phyloP scores from a whole-genome alignment of 768 basidiomycete genomes.

The Suillus placidus region DNA sequence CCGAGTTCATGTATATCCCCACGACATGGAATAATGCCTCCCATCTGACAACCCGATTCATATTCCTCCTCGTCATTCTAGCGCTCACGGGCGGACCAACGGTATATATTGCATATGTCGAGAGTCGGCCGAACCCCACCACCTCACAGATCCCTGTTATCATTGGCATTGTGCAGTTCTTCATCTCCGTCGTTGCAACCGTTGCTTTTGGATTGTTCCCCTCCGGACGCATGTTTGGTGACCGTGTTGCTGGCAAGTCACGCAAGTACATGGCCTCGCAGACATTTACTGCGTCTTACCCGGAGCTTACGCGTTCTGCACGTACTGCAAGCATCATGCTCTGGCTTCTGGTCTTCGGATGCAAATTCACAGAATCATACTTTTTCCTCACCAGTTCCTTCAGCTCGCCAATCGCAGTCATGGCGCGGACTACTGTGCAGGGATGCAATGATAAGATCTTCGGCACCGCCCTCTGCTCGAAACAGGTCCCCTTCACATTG shows the following conservation, averaged over 20 bases:
- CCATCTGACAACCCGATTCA: conserved; percentile 89
- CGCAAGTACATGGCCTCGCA: conserved; percentile 98
- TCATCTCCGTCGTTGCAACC: conserved; percentile 83
- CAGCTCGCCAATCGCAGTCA: conserved; percentile 92
- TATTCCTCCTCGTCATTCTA: conserved; percentile 91
- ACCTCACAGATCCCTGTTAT: conserved; percentile 80
- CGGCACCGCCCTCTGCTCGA: conserved; percentile 78
- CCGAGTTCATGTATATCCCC: conserved; percentile 96
- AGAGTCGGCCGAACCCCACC: conserved; percentile 53
- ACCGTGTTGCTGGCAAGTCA: conserved; percentile 95
- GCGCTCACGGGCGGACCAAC: conserved; percentile 93
- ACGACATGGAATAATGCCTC: conserved; percentile 99
- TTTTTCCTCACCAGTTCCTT: conserved; percentile 99
- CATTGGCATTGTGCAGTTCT: conserved; percentile 92
- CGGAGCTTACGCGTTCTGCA: conserved; percentile 66
- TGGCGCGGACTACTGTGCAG: conserved; percentile 94
- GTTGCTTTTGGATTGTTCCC: conserved; percentile 86
- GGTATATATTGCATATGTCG: conserved; percentile 87
- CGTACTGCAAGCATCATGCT: conserved; percentile 84
- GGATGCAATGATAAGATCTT: conserved; percentile 86
- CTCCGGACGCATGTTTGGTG: conserved; percentile 98
- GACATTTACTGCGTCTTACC: conserved; percentile 98
- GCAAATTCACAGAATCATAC: conserved; percentile 96
- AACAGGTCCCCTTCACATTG: conserved; percentile 93
- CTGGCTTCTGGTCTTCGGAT: conserved; percentile 93